A percentile compares a stretch with the other conserved stretches of the same genome.
phyloP scores from a whole-genome alignment of 83 land plant species.

The Diphasiastrum complanatum region DNA sequence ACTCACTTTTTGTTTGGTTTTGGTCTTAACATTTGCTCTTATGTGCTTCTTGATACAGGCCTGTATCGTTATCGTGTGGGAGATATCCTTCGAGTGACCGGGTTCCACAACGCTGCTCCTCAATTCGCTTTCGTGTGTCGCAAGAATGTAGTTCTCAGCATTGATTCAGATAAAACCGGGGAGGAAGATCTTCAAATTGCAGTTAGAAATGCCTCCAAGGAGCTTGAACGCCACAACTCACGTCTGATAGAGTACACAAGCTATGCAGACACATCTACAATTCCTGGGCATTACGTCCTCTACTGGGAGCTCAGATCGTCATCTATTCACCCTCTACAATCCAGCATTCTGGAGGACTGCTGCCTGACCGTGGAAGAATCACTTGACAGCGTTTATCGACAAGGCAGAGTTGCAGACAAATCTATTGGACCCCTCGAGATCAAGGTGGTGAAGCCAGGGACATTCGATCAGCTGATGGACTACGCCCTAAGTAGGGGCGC shows the following conservation, averaged over 20 bases:
- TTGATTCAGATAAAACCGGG: constrained; percentile 59
- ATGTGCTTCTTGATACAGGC: constrained; percentile 11
- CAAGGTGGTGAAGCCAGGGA: constrained; percentile 53
- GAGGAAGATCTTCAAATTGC: constrained; percentile 69
- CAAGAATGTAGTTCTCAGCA: constrained; percentile 21
- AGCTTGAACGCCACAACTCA: constrained; percentile 30
- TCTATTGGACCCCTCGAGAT: constrained; percentile 80
- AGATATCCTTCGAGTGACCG: constrained; percentile 14
- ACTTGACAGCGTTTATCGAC: constrained; percentile 57
- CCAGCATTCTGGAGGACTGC: constrained; percentile 57
- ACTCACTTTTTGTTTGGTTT: no score
- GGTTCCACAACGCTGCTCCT: constrained; percentile 18
- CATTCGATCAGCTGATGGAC: constrained; percentile 70
- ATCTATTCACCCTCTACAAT: background rate
- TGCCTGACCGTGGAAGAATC: constrained; percentile 62
- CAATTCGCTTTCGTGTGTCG: constrained; percentile 21
- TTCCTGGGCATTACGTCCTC: constrained; percentile 77
- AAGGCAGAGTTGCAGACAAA: constrained; percentile 42
- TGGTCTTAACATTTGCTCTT: no score
- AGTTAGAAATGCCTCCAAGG: constrained; percentile 40
- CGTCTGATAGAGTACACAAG: constrained; percentile 63
- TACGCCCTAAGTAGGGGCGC: constrained; percentile 55
- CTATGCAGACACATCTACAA: constrained; percentile 53
- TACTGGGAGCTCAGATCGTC: constrained; percentile 58
- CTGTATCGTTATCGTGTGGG: constrained; percentile 23